These are phyloP conservation scores for Comarum palustre DNA, from an alignment of 306 rosid species.

Conservation along the genomic window DNA sequence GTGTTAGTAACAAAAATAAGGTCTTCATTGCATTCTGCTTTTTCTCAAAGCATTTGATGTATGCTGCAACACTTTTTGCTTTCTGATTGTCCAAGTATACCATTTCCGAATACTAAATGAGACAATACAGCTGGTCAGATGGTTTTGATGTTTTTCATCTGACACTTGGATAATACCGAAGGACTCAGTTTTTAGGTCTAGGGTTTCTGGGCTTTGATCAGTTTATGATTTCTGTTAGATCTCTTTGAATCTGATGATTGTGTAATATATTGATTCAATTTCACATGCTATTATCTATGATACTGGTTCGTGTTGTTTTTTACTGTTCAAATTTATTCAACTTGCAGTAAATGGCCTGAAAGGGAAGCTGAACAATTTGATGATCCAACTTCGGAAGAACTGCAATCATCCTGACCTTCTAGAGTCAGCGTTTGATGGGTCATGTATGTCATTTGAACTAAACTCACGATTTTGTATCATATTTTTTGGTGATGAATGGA, in stretches of 20 bases:
- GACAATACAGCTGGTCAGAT: background rate
- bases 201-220: background rate
- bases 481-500: slow-evolving; percentile 13
- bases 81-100: background rate
- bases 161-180: background rate
- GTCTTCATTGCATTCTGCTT: background rate
- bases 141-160: background rate
- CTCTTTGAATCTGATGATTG: background rate
- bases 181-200: background rate
- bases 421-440: slow-evolving; percentile 54
- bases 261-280: background rate
- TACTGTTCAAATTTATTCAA: background rate
- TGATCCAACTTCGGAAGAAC: slow-evolving; percentile 86
- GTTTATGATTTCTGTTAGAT: background rate
- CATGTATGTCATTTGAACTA: slow-evolving; percentile 38
- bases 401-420: slow-evolving; percentile 95
- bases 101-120: background rate
- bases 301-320: background rate
- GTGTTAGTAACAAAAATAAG: background rate
- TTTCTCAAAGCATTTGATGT: background rate
- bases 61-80: background rate
- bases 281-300: background rate
- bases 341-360: slow-evolving; percentile 43
- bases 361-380: slow-evolving; percentile 51
- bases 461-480: background rate